Evolutionary conservation across 345 rosid genomes (phyloP).

Genomic region (Noccaea bulbosa): DNA sequence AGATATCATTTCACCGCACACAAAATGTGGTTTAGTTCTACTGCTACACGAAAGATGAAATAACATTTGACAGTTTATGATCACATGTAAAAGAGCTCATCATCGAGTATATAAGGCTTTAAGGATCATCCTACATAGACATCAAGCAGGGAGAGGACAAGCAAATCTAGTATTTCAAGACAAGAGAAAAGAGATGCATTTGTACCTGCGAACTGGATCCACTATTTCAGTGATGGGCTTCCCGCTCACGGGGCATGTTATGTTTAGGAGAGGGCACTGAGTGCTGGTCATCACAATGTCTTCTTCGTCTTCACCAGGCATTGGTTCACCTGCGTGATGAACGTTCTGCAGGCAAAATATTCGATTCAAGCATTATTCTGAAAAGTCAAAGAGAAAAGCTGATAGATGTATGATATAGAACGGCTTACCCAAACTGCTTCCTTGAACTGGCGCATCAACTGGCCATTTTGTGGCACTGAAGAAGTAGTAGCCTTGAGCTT

Average conservation of each 20-base stretch:
- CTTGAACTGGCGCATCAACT: slow-evolving; percentile 66
- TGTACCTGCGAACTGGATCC: slow-evolving; percentile 92
- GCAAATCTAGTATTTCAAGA: no score
- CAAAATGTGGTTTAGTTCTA: slow-evolving; percentile 10
- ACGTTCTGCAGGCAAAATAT: slow-evolving; percentile 61
- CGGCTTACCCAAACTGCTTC: slow-evolving; percentile 82
- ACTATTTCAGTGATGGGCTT: slow-evolving; percentile 69
- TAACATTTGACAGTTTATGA: slow-evolving; percentile 1
- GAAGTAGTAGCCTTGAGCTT: slow-evolving; percentile 56
- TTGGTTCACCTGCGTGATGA: slow-evolving; percentile 81
- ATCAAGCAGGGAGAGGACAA: slow-evolving; percentile 6
- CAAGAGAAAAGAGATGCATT: neutral
- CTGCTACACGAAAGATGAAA: neutral
- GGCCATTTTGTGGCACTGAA: slow-evolving; percentile 52
- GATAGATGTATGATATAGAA: slow-evolving; percentile 11
- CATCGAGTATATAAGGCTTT: neutral
- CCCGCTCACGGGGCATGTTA: slow-evolving; percentile 79
- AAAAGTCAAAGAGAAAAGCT: neutral
- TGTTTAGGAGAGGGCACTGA: slow-evolving; percentile 72
- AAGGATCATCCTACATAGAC: slow-evolving; percentile 12
- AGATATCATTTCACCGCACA: neutral
- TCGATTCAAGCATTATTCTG: slow-evolving; percentile 1
- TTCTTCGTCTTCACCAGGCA: slow-evolving; percentile 96
- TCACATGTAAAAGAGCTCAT: neutral
- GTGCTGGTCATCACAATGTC: slow-evolving; percentile 88